phyloP scores from a whole-genome alignment of 1,284 basidiomycete genomes.

The Trametes versicolor region DNA sequence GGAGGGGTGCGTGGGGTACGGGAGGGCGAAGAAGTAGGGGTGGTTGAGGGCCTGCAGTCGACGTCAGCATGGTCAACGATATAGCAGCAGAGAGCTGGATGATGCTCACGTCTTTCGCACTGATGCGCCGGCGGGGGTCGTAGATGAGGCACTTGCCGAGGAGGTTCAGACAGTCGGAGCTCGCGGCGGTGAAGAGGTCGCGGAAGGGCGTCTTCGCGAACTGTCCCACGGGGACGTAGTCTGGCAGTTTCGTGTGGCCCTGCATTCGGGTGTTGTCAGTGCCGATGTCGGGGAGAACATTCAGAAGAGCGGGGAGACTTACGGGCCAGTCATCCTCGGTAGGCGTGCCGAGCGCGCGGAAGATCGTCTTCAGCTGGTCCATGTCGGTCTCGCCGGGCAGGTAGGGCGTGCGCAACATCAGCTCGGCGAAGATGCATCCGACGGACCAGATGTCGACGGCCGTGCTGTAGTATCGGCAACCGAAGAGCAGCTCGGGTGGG shows the following conservation, averaged over 20 bases:
- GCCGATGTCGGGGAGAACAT: background rate
- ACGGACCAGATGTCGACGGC: conserved; percentile 96
- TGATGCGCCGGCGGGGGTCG: conserved; percentile 87
- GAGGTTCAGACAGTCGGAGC: conserved; percentile 87
- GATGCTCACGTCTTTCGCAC: conserved; percentile 76
- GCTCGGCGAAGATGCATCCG: conserved; percentile 95
- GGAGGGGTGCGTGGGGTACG: conserved; percentile 83
- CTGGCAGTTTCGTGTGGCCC: conserved; percentile 91
- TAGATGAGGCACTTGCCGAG: conserved; percentile 84
- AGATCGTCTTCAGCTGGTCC: conserved; percentile 95
- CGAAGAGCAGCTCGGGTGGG: conserved; percentile 93
- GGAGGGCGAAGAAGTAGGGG: conserved; percentile 81
- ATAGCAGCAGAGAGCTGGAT: conserved; percentile 10
- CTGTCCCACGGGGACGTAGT: conserved; percentile 86
- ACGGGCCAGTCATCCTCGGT: conserved; percentile 98
- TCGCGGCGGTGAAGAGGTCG: conserved; percentile 92
- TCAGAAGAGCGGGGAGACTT: conserved; percentile 36
- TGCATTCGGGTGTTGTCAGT: conserved; percentile 44
- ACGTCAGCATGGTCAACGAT: conserved; percentile 3
- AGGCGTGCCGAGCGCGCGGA: conserved; percentile 94
- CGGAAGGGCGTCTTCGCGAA: conserved; percentile 86
- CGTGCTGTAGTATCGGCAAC: conserved; percentile 87
- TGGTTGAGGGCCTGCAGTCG: conserved; percentile 72
- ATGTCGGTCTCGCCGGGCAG: conserved; percentile 94
- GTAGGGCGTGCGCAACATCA: conserved; percentile 95